Evolutionary conservation across 108 stramenopile genomes (phyloP).

Genomic region (Cyclotella baltica): DNA sequence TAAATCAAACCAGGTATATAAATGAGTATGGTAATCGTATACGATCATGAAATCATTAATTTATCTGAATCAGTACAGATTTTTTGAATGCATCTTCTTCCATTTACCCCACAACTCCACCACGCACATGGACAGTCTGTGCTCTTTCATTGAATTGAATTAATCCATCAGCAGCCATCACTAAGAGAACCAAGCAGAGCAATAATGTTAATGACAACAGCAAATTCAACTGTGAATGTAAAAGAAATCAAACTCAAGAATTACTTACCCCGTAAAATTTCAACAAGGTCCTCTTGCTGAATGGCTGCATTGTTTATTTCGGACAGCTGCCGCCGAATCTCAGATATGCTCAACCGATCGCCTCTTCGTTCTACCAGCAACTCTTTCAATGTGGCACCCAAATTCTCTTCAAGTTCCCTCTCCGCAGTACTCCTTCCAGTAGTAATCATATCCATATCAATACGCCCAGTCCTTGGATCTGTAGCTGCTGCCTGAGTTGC

Average conservation of each 20-base stretch:
- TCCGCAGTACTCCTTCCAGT: constrained; percentile 90
- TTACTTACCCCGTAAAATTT: constrained; percentile 55
- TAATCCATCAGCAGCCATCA: constrained; percentile 80
- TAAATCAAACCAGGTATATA: too few relatives aligned
- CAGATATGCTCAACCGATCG: constrained; percentile 67
- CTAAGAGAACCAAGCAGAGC: not conserved
- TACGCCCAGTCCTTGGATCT: constrained; percentile 96
- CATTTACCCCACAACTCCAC: constrained; percentile 53
- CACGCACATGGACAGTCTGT: constrained; percentile 84
- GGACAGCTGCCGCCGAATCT: constrained; percentile 68
- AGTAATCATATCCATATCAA: constrained; percentile 99
- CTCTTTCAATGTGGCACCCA: constrained; percentile 70
- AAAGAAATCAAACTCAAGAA: not conserved
- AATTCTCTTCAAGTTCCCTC: constrained; percentile 72
- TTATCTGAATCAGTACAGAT: not conserved
- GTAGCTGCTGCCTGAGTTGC: constrained; percentile 98
- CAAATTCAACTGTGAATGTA: not conserved
- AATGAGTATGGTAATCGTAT: not conserved
- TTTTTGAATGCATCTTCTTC: not conserved
- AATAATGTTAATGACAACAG: not conserved
- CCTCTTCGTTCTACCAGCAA: constrained; percentile 73
- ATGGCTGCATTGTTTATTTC: constrained; percentile 64
- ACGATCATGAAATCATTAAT: not conserved
- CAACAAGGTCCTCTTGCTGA: constrained; percentile 68
- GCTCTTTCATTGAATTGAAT: constrained; percentile 84